Conservation (phyloP, 208 protist genomes). For the Trypanosoma mega region DNA sequence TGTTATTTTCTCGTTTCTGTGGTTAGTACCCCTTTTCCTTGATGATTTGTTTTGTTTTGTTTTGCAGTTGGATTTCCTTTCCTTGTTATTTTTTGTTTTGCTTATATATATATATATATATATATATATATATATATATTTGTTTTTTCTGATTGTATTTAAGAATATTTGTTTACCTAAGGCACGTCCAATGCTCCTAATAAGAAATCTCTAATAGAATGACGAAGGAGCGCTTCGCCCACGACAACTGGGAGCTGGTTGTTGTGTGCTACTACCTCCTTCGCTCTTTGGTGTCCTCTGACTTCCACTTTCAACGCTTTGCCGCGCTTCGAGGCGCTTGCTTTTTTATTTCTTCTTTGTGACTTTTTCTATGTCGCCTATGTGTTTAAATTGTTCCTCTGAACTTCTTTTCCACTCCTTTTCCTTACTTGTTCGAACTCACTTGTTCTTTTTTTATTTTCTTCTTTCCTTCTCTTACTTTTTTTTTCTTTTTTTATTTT, state of each 20-base stretch:
- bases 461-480: conserved; percentile 12
- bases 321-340: too few relatives aligned
- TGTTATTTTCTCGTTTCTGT: too few relatives aligned
- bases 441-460: conserved; percentile 2
- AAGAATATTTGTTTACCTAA: not conserved
- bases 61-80: too few relatives aligned
- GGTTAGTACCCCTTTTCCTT: too few relatives aligned
- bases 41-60: too few relatives aligned
- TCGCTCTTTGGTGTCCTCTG: not conserved
- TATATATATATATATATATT: too few relatives aligned
- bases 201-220: not conserved
- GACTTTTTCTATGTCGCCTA: not conserved
- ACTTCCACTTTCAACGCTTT: not conserved
- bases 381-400: not conserved
- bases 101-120: too few relatives aligned
- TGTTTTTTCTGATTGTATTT: not conserved
- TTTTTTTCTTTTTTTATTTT: conserved; percentile 3
- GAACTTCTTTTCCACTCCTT: not conserved
- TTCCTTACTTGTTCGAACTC: not conserved
- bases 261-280: not conserved
- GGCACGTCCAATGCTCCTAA: not conserved
- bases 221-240: not conserved
- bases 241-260: not conserved
- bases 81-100: not conserved
- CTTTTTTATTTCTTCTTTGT: not conserved